Evolutionary conservation across 495 filamentous ascomycete species (phyloP).

Genomic region (Talaromyces trachyspermus): DNA sequence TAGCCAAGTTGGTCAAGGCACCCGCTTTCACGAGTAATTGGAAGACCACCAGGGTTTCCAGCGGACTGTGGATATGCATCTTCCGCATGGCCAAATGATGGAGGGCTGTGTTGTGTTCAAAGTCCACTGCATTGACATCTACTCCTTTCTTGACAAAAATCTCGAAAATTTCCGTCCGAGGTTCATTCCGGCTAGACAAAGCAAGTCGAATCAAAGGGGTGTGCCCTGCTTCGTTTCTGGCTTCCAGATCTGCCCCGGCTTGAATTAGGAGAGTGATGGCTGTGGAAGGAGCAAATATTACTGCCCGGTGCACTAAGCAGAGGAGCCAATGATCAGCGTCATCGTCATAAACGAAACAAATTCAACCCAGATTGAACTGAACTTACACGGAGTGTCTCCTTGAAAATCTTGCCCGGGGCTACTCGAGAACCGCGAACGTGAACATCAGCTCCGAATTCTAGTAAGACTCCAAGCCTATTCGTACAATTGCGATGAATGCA

Average conservation of each 20-base stretch:
- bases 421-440: slow-evolving; percentile 1
- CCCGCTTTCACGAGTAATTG: slow-evolving; percentile 5
- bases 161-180: not conserved
- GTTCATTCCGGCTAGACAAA: not conserved
- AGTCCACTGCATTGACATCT: slow-evolving; percentile 7
- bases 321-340: not conserved
- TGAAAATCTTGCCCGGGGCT: not conserved
- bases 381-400: slow-evolving; percentile 5
- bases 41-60: not conserved
- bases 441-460: slow-evolving; percentile 4
- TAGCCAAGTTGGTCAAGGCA: slow-evolving; percentile 7
- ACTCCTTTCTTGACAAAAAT: slow-evolving; percentile 2
- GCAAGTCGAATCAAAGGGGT: slow-evolving; percentile 3
- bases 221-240: slow-evolving; percentile 1
- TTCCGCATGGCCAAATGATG: slow-evolving; percentile 5
- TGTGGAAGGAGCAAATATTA: not conserved
- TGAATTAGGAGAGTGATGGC: slow-evolving; percentile 2
- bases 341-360: slow-evolving; percentile 2
- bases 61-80: not conserved
- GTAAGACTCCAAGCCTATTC: not conserved
- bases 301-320: slow-evolving; percentile 5
- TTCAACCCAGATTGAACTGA: not conserved
- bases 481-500: not conserved
- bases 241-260: slow-evolving; percentile 3
- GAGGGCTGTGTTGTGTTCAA: slow-evolving; percentile 3